These are phyloP conservation scores for Penicillium sp. DNA, from an alignment of 2,329 filamentous ascomycete genomes.

Conservation along the genomic window DNA sequence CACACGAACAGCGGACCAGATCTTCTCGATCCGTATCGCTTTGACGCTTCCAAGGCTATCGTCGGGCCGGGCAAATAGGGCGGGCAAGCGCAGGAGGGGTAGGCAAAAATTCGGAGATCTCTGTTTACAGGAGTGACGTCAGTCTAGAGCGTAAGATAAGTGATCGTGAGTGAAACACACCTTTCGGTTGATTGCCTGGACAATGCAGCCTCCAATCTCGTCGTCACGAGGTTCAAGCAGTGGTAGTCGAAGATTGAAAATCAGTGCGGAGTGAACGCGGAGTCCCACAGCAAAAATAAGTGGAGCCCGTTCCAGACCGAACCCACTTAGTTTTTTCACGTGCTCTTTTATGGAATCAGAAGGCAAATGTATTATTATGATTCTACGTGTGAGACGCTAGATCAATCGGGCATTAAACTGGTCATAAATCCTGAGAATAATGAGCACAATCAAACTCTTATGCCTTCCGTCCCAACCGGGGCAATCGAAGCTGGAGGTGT, in stretches of 20 bases:
- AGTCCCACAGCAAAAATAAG: slow-evolving; percentile 10
- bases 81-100: slow-evolving; percentile 9
- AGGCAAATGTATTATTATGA: neutral
- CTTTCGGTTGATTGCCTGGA: neutral
- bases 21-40: neutral
- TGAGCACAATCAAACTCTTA: neutral
- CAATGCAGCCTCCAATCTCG: neutral
- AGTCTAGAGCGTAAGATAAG: neutral
- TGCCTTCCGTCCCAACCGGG: slow-evolving; percentile 30
- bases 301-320: slow-evolving; percentile 2
- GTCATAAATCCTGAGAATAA: neutral
- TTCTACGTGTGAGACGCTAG: neutral
- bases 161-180: neutral
- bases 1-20: neutral
- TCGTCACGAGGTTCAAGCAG: neutral
- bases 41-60: neutral
- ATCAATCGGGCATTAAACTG: neutral
- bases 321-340: neutral
- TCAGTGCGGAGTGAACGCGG: slow-evolving; percentile 8
- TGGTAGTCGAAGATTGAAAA: neutral
- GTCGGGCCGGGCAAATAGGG: neutral
- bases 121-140: slow-evolving; percentile 3
- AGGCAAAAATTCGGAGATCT: slow-evolving; percentile 5
- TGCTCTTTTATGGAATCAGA: too few relatives aligned
- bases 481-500: slow-evolving; percentile 34